These are phyloP conservation scores for Podaxis pistillaris DNA, from an alignment of 768 basidiomycete species.

Conservation along the genomic window DNA sequence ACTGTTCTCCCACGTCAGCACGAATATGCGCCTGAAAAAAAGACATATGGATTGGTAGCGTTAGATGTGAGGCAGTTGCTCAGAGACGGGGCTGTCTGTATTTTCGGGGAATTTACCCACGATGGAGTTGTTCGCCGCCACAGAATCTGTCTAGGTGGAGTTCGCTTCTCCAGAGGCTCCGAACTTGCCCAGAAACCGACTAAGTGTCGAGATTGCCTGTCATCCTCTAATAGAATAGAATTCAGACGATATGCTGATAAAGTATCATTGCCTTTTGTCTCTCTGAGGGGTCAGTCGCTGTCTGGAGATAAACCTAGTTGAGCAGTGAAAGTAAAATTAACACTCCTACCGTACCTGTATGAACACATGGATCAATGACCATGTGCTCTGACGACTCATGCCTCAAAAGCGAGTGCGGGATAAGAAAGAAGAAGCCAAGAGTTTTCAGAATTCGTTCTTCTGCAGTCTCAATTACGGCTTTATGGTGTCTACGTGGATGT, in stretches of 20 bases:
- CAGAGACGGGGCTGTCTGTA: neutral
- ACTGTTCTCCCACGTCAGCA: neutral
- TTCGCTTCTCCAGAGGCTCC: neutral
- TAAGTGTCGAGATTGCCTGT: neutral
- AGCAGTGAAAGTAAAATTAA: neutral
- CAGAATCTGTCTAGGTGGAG: neutral
- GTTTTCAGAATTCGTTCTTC: neutral
- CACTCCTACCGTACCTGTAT: neutral
- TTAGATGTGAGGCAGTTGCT: neutral
- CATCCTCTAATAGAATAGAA: neutral
- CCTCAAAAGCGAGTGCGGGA: too few relatives aligned
- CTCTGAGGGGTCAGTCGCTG: too few relatives aligned
- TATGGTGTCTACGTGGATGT: neutral
- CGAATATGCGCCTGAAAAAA: neutral
- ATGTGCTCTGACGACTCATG: neutral
- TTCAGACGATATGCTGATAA: too few relatives aligned
- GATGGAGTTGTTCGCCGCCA: neutral
- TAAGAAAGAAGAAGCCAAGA: neutral
- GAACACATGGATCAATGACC: slow-evolving; percentile 5
- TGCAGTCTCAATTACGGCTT: neutral
- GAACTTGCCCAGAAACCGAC: neutral
- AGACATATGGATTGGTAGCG: neutral
- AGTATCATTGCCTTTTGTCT: too few relatives aligned
- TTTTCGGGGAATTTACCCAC: neutral
- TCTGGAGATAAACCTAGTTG: too few relatives aligned